Evolutionary conservation across 108 stramenopile genomes (phyloP).

Genomic region (Cyclotella baltica): DNA sequence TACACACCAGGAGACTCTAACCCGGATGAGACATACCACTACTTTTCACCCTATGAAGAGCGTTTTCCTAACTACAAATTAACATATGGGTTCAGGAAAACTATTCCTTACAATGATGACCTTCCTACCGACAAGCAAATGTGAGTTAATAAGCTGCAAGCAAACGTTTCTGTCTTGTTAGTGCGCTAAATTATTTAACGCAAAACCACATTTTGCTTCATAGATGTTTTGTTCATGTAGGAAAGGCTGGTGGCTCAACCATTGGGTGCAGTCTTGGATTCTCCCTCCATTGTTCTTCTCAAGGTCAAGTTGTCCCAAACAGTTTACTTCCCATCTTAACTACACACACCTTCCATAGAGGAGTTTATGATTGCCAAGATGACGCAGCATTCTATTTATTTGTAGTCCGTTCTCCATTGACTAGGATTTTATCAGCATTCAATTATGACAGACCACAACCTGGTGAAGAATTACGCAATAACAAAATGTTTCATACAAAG

Average conservation of each 20-base stretch:
- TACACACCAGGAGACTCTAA: too few relatives aligned
- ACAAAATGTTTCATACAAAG: neutral
- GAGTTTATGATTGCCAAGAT: conserved; percentile 43
- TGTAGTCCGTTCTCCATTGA: conserved; percentile 47
- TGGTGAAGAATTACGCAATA: conserved; percentile 1
- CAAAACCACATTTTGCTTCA: too few relatives aligned
- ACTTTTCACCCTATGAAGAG: conserved; percentile 26
- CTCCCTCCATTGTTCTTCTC: conserved; percentile 35
- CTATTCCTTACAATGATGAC: conserved; percentile 29
- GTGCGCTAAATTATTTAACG: too few relatives aligned
- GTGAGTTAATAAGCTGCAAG: too few relatives aligned
- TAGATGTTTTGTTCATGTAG: conserved; percentile 52
- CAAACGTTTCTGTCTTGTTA: too few relatives aligned
- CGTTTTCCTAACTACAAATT: conserved; percentile 22
- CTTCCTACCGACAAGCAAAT: conserved; percentile 27
- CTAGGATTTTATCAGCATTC: conserved; percentile 35
- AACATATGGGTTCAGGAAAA: conserved; percentile 27
- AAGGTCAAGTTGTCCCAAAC: conserved; percentile 20
- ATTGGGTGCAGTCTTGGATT: conserved; percentile 47
- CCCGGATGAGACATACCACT: conserved; percentile 18
- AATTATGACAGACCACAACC: conserved; percentile 39
- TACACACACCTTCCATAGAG: conserved; percentile 40
- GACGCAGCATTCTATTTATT: conserved; percentile 39
- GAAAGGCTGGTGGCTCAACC: conserved; percentile 50
- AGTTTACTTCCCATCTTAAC: conserved; percentile 36